Percentiles rank a stretch among this genome's conserved stretches.
phyloP scores from a whole-genome alignment of 2,329 filamentous ascomycete genomes.

The Fusarium caatingaense region DNA sequence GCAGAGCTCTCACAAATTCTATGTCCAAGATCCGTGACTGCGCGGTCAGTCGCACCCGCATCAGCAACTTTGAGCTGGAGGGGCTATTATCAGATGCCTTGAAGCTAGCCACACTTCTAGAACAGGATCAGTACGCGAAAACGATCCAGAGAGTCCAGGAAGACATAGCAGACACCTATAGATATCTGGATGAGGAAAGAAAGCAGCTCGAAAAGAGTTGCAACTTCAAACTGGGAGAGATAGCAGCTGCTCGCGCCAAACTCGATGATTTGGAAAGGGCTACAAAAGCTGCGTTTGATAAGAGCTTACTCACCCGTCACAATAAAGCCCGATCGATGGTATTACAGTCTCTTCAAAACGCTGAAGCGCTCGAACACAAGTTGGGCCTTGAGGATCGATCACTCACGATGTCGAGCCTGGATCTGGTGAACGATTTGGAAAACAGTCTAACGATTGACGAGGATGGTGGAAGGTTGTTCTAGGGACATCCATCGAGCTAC shows the following conservation, averaged over 20 bases:
- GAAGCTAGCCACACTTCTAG: accelerated
- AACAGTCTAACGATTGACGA: neutral
- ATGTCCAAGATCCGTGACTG: neutral
- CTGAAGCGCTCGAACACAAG: neutral
- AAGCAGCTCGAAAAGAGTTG: accelerated
- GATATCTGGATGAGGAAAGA: neutral
- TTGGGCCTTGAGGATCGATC: accelerated
- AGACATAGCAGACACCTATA: accelerated
- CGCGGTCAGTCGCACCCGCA: neutral
- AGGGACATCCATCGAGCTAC: neutral
- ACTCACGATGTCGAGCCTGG: neutral
- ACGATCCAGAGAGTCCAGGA: neutral
- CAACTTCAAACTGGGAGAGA: neutral
- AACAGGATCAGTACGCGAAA: accelerated
- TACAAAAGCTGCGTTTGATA: accelerated
- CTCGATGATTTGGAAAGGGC: too few relatives aligned
- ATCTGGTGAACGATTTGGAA: slow-evolving; percentile 2
- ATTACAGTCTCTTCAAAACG: neutral
- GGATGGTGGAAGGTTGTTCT: neutral
- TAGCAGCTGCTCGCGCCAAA: too few relatives aligned
- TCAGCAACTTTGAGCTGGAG: accelerated
- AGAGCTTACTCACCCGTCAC: accelerated
- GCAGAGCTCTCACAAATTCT: accelerated
- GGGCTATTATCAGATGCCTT: neutral
- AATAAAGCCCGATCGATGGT: neutral